phyloP scores from a whole-genome alignment of 495 filamentous ascomycete genomes.

The Saxispiralis lemnorum region DNA sequence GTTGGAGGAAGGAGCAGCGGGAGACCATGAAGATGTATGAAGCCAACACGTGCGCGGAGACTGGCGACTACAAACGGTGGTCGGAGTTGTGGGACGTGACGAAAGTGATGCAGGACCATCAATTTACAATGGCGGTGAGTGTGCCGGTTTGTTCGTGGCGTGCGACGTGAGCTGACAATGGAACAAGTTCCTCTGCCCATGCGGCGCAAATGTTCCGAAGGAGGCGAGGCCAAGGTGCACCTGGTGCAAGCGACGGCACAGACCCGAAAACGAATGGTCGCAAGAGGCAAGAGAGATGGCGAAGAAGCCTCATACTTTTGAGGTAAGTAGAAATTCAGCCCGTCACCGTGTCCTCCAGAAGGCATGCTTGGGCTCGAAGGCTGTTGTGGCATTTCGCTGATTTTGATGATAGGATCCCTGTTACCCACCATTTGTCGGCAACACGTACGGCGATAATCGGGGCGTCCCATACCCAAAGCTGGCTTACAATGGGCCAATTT shows the following conservation, averaged over 20 bases:
- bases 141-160: no score
- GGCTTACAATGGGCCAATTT: slow-evolving; percentile 1
- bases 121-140: background rate
- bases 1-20: background rate
- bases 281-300: background rate
- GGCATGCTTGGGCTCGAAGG: no score
- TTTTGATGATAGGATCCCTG: background rate
- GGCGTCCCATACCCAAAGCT: slow-evolving; percentile 1
- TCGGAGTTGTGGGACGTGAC: background rate
- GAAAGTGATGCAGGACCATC: background rate
- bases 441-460: background rate
- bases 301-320: background rate
- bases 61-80: background rate
- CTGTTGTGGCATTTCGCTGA: no score
- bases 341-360: no score
- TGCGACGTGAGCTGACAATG: no score
- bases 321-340: background rate
- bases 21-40: background rate
- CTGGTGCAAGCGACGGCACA: slow-evolving; percentile 2
- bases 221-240: slow-evolving; percentile 2
- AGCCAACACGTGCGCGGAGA: background rate
- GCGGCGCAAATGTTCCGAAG: background rate
- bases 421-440: slow-evolving; percentile 1
- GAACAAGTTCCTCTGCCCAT: slow-evolving; percentile 3
- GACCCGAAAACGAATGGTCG: background rate